Evolutionary conservation across 371 early-diverging fungal species (phyloP).

Genomic region (Zopfochytrium polystomum): DNA sequence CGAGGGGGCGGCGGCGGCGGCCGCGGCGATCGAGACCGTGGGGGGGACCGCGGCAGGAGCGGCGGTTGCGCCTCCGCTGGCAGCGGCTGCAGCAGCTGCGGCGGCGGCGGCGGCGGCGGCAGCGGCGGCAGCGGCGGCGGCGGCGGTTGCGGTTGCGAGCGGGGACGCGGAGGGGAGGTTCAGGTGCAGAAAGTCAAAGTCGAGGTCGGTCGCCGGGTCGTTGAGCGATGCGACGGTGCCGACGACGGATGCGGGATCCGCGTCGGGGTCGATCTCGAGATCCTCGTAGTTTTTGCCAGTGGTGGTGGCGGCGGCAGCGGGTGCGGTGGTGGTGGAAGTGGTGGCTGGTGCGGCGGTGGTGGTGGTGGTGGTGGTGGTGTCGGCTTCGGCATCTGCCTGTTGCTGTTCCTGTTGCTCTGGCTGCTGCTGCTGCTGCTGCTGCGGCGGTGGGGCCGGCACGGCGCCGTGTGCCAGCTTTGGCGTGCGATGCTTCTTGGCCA

Average conservation of each 20-base stretch:
- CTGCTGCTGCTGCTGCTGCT: constrained; percentile 79
- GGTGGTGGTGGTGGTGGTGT: neutral
- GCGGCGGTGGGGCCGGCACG: no score
- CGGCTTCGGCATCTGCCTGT: constrained; percentile 44
- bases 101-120: neutral
- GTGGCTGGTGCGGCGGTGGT: neutral
- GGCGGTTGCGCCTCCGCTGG: neutral
- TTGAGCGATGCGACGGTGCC: neutral
- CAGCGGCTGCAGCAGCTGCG: neutral
- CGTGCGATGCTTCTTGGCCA: no score
- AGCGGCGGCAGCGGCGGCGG: neutral
- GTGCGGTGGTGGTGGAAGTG: neutral
- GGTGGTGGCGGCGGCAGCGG: neutral
- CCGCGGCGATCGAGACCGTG: no score
- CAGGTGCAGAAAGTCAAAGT: neutral
- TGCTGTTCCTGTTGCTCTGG: constrained; percentile 65
- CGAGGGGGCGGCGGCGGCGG: neutral
- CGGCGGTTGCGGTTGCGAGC: neutral
- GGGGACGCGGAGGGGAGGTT: neutral
- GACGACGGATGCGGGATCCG: neutral
- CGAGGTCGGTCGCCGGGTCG: neutral
- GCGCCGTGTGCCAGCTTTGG: no score
- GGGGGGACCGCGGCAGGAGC: no score
- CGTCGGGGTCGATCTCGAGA: neutral
- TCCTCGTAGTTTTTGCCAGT: neutral